Base-by-base conservation (phyloP, 208 protist genomes). In the Leishmania arabica region DNA sequence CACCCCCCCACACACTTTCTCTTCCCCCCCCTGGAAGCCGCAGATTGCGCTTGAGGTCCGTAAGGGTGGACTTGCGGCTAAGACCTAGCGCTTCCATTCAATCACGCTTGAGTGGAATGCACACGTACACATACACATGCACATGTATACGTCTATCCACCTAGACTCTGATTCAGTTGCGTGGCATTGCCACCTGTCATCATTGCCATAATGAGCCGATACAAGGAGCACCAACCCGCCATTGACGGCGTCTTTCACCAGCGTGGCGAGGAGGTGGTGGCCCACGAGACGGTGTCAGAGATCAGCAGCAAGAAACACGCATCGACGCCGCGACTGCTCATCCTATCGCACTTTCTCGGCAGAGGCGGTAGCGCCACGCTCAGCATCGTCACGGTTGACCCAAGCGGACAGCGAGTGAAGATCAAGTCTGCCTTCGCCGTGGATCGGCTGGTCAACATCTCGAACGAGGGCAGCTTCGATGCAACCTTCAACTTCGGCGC, bases 401-500 rank as follows among this genome's bases (percentile, higher is more conserved):
- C 84, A 15, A 84, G 84, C 56, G 66, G 70, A 19, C 80, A 88
- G 27, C 79, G 79, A 17, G 80, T 94, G 42, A 96, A 95, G 86
- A 82, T 97, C 2, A 93, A 92, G 72, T 89, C 91, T 4, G 85
- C 86, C 68, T 95, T 95, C 84, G 86, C 85, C 21, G 88, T 96
- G 51, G 88, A 91, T 58, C 92, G 95, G 53, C 89, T 98, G 40
- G 86, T 84, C 17, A 89, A 94, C 66, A 82, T 95, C 49, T 86
- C 85, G 24, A 92, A 94, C 60, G 90, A 96, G 58, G 93, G 91
- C 54, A 86, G 81, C 75, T 95, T 98, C 81, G 95, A 96, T 77
- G 92, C 93, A 40, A 95, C 90, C 19, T 96, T 98, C 64, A 92
- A 96, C 82, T 96, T 96, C 78, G 92, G 90, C 17, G 88, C 87